Evolutionary conservation across 352 stramenopile genomes (phyloP).

Genomic region (Globisporangium apiculatum): DNA sequence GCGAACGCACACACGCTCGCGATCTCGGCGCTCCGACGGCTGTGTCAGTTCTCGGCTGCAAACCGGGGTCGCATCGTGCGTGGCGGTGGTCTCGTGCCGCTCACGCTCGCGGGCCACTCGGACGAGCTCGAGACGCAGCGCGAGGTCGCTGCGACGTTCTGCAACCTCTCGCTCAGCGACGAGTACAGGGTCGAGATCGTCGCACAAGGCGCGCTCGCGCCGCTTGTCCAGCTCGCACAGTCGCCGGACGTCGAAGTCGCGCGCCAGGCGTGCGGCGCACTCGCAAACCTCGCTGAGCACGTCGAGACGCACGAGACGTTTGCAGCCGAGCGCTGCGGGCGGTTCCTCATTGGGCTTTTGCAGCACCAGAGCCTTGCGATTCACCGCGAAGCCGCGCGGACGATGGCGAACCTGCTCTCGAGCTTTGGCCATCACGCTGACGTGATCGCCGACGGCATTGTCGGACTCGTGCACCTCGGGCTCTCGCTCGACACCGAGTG

Average conservation of each 20-base stretch:
- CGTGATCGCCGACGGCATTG: slow-evolving; percentile 89
- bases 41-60: slow-evolving; percentile 84
- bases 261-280: slow-evolving; percentile 85
- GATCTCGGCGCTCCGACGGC: slow-evolving; percentile 87
- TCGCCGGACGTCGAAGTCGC: slow-evolving; percentile 90
- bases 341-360: slow-evolving; percentile 75
- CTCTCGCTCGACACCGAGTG: slow-evolving; percentile 89
- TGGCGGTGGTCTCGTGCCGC: slow-evolving; percentile 73
- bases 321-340: slow-evolving; percentile 53
- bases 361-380: slow-evolving; percentile 87
- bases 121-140: slow-evolving; percentile 92
- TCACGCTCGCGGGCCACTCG: slow-evolving; percentile 81
- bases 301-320: slow-evolving; percentile 91
- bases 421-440: slow-evolving; percentile 88
- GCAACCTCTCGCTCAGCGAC: slow-evolving; percentile 90
- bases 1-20: slow-evolving; percentile 89
- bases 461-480: slow-evolving; percentile 88
- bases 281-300: slow-evolving; percentile 94
- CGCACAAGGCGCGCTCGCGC: slow-evolving; percentile 60
- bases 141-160: slow-evolving; percentile 92
- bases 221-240: slow-evolving; percentile 81
- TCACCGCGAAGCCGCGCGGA: slow-evolving; percentile 90
- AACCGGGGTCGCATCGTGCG: slow-evolving; percentile 88
- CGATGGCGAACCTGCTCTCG: slow-evolving; percentile 93
- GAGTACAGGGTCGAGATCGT: slow-evolving; percentile 91